These are phyloP conservation scores for Gamsiella multidivaricata DNA, from an alignment of 192 early-diverging fungal genomes.

Conservation along the genomic window DNA sequence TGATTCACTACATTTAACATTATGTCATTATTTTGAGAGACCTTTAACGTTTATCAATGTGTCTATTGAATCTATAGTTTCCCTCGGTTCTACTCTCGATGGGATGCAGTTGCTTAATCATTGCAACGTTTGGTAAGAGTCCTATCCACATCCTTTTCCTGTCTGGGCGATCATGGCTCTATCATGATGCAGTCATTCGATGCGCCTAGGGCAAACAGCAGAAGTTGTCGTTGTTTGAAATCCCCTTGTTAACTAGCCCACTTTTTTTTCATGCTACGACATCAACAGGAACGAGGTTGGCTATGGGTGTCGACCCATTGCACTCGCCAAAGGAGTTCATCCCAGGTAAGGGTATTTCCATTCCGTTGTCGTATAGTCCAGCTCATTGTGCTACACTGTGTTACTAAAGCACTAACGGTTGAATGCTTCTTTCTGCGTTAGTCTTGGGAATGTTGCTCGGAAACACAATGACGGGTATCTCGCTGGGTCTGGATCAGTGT, in stretches of 20 bases:
- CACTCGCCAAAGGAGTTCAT: conserved; percentile 82
- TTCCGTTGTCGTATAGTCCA: not conserved
- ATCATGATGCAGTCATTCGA: not conserved
- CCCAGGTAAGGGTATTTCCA: conserved; percentile 55
- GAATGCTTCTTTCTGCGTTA: not conserved
- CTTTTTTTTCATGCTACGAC: not conserved
- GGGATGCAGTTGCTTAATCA: conserved; percentile 61
- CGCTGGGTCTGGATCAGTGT: conserved; percentile 70
- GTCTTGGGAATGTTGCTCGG: conserved; percentile 91
- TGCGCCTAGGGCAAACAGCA: too few relatives aligned
- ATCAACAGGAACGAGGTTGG: conserved; percentile 64
- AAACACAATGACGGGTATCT: conserved; percentile 79
- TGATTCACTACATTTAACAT: too few relatives aligned
- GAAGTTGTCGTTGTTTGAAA: too few relatives aligned
- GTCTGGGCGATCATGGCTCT: not conserved
- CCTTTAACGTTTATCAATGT: conserved; percentile 25
- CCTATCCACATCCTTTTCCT: not conserved
- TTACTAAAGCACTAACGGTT: too few relatives aligned
- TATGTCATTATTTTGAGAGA: too few relatives aligned
- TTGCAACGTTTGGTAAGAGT: conserved; percentile 63
- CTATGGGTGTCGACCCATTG: conserved; percentile 76
- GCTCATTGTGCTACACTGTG: not conserved
- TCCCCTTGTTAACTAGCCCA: too few relatives aligned
- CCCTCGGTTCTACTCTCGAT: conserved; percentile 59
- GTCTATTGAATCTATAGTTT: conserved; percentile 50